Conservation (phyloP, 345 rosid species). For the Aurinia saxatilis region DNA sequence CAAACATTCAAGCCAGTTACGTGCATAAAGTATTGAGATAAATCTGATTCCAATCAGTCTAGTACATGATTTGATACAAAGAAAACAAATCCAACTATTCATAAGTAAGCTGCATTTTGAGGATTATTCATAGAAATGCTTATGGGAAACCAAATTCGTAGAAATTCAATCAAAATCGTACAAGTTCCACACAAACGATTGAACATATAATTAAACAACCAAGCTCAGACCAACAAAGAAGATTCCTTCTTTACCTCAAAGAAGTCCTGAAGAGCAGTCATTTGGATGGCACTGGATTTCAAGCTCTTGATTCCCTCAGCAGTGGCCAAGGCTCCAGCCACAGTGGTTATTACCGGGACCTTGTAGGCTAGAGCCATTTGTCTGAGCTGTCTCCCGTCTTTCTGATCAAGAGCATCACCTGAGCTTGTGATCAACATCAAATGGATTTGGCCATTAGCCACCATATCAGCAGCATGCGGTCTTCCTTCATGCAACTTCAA, state of each 20-base stretch:
- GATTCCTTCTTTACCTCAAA: conserved; percentile 36
- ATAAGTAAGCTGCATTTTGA: not conserved
- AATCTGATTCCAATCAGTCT: not conserved
- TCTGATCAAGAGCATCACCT: conserved; percentile 76
- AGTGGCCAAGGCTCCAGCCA: conserved; percentile 88
- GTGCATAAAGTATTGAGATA: too few relatives aligned
- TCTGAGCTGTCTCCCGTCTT: conserved; percentile 74
- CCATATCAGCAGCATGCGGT: conserved; percentile 95
- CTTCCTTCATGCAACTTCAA: conserved; percentile 93
- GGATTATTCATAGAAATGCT: conserved; percentile 20
- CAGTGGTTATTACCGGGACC: conserved; percentile 85
- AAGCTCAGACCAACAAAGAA: conserved; percentile 19
- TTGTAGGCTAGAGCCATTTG: conserved; percentile 94
- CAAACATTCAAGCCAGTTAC: not conserved
- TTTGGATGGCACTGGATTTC: conserved; percentile 49
- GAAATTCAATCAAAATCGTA: not conserved
- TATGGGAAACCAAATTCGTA: conserved; percentile 8
- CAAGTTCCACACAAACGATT: conserved; percentile 8
- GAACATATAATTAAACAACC: not conserved
- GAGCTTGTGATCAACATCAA: conserved; percentile 93
- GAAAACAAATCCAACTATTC: not conserved
- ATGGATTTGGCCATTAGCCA: conserved; percentile 86
- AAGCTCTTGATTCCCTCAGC: conserved; percentile 80
- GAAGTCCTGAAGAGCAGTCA: conserved; percentile 90
- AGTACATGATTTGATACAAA: not conserved